These are phyloP conservation scores for Megacollybia marginata DNA, from an alignment of 768 basidiomycete genomes.

Conservation along the genomic window DNA sequence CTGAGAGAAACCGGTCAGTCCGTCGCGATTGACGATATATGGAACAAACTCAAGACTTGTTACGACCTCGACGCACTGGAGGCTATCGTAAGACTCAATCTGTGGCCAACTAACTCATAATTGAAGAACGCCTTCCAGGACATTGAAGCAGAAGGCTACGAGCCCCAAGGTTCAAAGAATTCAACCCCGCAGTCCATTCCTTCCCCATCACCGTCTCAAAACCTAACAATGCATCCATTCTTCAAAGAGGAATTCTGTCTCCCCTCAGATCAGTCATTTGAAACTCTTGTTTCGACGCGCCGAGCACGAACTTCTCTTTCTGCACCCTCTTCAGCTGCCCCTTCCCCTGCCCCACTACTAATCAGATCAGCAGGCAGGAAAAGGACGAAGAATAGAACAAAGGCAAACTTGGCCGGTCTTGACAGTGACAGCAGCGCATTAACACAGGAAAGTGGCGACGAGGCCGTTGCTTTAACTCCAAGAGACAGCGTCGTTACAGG, in stretches of 20 bases:
- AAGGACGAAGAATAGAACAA: background rate
- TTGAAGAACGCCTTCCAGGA: constrained; percentile 1
- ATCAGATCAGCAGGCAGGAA: background rate
- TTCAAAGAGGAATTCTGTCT: constrained; percentile 65
- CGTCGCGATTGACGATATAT: constrained; percentile 58
- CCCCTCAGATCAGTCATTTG: constrained; percentile 54
- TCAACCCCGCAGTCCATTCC: constrained; percentile 44
- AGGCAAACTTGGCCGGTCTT: constrained; percentile 23
- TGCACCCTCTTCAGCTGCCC: constrained; percentile 45
- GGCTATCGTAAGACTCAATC: constrained; percentile 42
- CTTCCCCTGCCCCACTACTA: constrained; percentile 1
- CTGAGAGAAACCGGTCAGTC: constrained; percentile 58
- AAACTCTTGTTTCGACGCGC: constrained; percentile 51
- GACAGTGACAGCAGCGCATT: constrained; percentile 82
- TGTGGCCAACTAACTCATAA: background rate
- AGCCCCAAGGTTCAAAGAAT: constrained; percentile 31
- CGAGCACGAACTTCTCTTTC: constrained; percentile 62
- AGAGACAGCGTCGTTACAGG: constrained; percentile 63
- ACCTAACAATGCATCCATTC: constrained; percentile 62
- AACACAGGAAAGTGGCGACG: constrained; percentile 79
- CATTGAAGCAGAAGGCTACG: constrained; percentile 41
- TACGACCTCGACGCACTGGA: constrained; percentile 77
- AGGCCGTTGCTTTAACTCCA: constrained; percentile 51
- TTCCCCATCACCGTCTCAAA: constrained; percentile 64
- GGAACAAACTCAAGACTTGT: constrained; percentile 64